Percentiles rank a stretch among this genome's conserved stretches.
Conservation (phyloP, 208 protist species). For the Acanthamoeba royreba region DNA sequence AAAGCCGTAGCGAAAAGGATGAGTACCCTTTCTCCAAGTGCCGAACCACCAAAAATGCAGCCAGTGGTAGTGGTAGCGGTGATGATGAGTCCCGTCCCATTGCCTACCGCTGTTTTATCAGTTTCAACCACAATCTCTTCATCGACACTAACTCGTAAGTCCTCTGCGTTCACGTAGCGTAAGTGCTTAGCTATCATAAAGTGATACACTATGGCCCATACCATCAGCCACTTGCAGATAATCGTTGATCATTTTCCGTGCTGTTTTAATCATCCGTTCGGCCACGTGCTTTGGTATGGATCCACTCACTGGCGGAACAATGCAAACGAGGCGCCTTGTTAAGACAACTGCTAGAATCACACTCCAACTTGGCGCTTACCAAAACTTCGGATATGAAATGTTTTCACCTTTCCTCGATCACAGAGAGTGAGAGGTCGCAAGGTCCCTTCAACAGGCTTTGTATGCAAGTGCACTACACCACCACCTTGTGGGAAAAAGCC, state of each 20-base stretch:
- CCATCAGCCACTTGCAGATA: neutral
- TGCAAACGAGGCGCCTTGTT: neutral
- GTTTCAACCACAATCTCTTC: constrained; percentile 31
- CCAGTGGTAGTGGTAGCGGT: constrained; percentile 57
- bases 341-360: neutral
- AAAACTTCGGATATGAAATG: neutral
- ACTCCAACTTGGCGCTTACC: neutral
- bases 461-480: constrained; percentile 39
- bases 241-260: constrained; percentile 40
- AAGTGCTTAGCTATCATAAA: neutral
- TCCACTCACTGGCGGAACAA: neutral
- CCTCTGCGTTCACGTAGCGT: no score
- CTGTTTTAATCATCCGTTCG: constrained; percentile 1
- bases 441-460: neutral
- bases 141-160: neutral
- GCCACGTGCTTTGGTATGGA: neutral
- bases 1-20: neutral
- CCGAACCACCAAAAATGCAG: constrained; percentile 52
- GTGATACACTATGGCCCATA: neutral
- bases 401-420: constrained; percentile 50
- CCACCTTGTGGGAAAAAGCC: constrained; percentile 63
- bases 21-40: constrained; percentile 39
- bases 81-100: constrained; percentile 53
- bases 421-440: constrained; percentile 50
- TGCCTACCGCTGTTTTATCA: neutral